Base-by-base conservation (phyloP, 2,329 filamentous ascomycete genomes). In the Alternaria triticina region DNA sequence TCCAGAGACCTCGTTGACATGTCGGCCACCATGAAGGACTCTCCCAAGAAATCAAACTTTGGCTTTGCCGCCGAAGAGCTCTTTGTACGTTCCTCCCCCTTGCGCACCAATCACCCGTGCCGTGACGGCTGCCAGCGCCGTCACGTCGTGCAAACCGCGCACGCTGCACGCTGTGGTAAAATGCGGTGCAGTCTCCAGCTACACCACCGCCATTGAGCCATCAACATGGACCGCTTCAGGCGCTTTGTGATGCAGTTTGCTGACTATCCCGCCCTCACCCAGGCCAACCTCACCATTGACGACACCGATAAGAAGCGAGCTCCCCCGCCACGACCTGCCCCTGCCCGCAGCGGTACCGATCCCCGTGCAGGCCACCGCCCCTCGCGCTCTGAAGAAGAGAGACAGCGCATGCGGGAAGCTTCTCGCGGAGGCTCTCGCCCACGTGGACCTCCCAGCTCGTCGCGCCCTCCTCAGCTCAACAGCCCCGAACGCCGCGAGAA, bases 211-310 rank as follows among this genome's bases (percentile, higher is more conserved):
- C 23, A 15, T n/a, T n/a, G 28, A 49, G 27, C 49, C 22, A 49
- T 47, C 66, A 50, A 49, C 66, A 83, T 83, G 80, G 80, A 82
- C 17, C 76, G 66, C 6, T 81, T 82, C 62, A 73, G 75, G 23
- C 77, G 78, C 33, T 81, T 82, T 65, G 72, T 73, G 60, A 65
- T 67, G 59, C 69, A 75, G 47, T 83, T 83, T 67, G 76, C 82
- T 84, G 71, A 82, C 75, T 83, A 79, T 74, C 77, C 79, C 33
- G 65, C 71, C 54, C 66, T 76, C 17, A 20, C 72, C 61, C 79
- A 93, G 91, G 88, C 88, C 74, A 89, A 89, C 59, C 83, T 94
- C 67, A 89, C 86, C 7, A 82, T 94, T 47, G 87, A 90, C 60
- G 89, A 92, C 71, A 85, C 83, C 70, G 78, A 81, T 27, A 80